These are phyloP conservation scores for Rhizoclosmatium globosum DNA, from an alignment of 192 early-diverging fungal species.

Conservation along the genomic window DNA sequence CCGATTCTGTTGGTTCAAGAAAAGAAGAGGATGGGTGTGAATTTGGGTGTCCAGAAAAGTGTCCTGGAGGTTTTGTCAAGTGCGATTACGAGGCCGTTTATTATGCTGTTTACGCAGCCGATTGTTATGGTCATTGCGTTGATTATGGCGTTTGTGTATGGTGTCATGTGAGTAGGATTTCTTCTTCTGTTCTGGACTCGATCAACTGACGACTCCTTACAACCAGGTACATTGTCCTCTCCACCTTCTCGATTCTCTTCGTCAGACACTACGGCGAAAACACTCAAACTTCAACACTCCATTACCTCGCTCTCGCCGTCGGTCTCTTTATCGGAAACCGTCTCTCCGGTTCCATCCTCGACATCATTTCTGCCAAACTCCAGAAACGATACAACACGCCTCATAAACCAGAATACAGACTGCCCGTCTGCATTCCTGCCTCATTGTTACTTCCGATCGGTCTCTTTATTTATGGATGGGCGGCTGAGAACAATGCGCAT, in stretches of 20 bases:
- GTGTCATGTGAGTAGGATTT: no score
- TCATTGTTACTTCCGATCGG: slow-evolving; percentile 11
- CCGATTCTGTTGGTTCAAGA: not conserved
- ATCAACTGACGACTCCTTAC: no score
- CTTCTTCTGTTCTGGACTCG: no score
- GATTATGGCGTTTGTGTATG: slow-evolving; percentile 29
- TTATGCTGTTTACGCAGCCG: no score
- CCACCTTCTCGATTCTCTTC: slow-evolving; percentile 18
- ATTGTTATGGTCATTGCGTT: slow-evolving; percentile 13
- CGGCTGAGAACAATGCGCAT: slow-evolving; percentile 6
- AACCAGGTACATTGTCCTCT: slow-evolving; percentile 30
- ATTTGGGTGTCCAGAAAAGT: no score
- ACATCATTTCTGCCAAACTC: not conserved
- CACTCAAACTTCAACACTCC: slow-evolving; percentile 14
- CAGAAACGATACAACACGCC: slow-evolving; percentile 30
- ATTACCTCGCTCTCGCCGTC: slow-evolving; percentile 26
- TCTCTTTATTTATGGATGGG: slow-evolving; percentile 32
- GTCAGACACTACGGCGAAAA: slow-evolving; percentile 17
- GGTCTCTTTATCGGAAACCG: slow-evolving; percentile 34
- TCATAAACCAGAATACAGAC: slow-evolving; percentile 30
- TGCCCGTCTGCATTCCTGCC: slow-evolving; percentile 32
- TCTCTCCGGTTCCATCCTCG: slow-evolving; percentile 9
- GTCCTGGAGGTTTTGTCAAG: no score
- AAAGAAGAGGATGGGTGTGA: no score
- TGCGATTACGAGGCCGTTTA: no score